Evolutionary conservation across 345 rosid species (phyloP).

Genomic region (Citrus hindsii): DNA sequence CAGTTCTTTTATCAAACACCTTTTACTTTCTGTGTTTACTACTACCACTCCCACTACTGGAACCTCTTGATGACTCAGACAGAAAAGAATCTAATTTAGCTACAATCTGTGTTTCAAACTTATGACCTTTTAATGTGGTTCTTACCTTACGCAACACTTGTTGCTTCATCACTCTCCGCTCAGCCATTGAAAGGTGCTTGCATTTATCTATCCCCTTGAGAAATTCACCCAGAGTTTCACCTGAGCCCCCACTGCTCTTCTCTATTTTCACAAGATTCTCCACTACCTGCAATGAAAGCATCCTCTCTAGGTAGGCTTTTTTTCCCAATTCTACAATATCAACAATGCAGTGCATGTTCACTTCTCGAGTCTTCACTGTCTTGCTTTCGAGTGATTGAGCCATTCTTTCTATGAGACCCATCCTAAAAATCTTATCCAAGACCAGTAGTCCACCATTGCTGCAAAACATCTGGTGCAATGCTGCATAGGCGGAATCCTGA

Average conservation of each 20-base stretch:
- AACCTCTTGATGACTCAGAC: constrained; percentile 14
- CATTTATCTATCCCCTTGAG: constrained; percentile 25
- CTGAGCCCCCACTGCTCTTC: constrained; percentile 17
- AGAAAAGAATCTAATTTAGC: constrained; percentile 19
- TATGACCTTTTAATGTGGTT: constrained; percentile 19
- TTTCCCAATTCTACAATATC: constrained; percentile 26
- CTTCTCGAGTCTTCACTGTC: constrained; percentile 22
- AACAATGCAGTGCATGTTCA: constrained; percentile 18
- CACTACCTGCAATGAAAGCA: constrained; percentile 23
- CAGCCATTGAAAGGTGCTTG: constrained; percentile 23
- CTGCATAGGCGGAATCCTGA: constrained; percentile 29
- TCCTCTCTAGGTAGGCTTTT: constrained; percentile 17
- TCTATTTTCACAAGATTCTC: constrained; percentile 30
- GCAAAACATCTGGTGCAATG: constrained; percentile 28
- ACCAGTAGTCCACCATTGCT: constrained; percentile 24
- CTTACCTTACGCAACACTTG: constrained; percentile 26
- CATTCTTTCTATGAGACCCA: constrained; percentile 18
- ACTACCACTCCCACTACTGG: constrained; percentile 15
- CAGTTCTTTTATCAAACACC: not conserved
- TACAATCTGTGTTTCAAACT: constrained; percentile 15
- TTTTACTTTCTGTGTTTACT: constrained; percentile 13
- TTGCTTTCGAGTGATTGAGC: constrained; percentile 20
- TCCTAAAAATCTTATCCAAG: constrained; percentile 13
- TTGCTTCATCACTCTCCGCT: constrained; percentile 28
- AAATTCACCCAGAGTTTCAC: constrained; percentile 22